These are phyloP conservation scores for Lavandula angustifolia DNA, from an alignment of 257 asterid species.

Conservation along the genomic window DNA sequence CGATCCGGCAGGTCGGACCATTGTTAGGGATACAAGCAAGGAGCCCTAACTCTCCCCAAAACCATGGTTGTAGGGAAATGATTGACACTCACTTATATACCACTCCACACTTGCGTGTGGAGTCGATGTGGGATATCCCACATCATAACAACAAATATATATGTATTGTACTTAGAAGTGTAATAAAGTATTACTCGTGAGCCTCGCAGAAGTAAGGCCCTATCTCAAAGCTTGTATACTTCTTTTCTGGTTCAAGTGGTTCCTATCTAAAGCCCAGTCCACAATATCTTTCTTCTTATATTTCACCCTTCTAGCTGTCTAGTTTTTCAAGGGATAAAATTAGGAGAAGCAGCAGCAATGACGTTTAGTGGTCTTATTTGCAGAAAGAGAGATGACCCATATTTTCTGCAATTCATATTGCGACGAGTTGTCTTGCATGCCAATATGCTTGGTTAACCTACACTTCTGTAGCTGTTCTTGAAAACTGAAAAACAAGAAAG, in stretches of 20 bases:
- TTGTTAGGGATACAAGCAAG: too few relatives aligned
- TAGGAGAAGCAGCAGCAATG: conserved; percentile 21
- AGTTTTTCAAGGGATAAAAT: background rate
- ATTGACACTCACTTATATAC: too few relatives aligned
- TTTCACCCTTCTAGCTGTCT: conserved; percentile 4
- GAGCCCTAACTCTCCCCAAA: too few relatives aligned
- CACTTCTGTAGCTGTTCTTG: background rate
- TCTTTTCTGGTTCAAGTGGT: background rate
- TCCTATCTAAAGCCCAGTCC: background rate
- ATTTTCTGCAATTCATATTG: background rate
- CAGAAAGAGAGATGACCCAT: conserved; percentile 9
- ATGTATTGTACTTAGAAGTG: conserved; percentile 14
- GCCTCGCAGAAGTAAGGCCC: background rate
- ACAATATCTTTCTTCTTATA: background rate
- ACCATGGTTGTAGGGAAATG: too few relatives aligned
- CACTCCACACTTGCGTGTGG: too few relatives aligned
- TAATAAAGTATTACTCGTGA: background rate
- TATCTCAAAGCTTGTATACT: background rate
- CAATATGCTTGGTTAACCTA: background rate
- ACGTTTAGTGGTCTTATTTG: background rate
- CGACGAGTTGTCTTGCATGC: background rate
- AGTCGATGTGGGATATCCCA: too few relatives aligned
- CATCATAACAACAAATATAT: too few relatives aligned
- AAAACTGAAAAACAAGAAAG: background rate
- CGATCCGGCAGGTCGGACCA: too few relatives aligned